Evolutionary conservation across 352 stramenopile genomes (phyloP).

Genomic region (Globisporangium sylvaticum): DNA sequence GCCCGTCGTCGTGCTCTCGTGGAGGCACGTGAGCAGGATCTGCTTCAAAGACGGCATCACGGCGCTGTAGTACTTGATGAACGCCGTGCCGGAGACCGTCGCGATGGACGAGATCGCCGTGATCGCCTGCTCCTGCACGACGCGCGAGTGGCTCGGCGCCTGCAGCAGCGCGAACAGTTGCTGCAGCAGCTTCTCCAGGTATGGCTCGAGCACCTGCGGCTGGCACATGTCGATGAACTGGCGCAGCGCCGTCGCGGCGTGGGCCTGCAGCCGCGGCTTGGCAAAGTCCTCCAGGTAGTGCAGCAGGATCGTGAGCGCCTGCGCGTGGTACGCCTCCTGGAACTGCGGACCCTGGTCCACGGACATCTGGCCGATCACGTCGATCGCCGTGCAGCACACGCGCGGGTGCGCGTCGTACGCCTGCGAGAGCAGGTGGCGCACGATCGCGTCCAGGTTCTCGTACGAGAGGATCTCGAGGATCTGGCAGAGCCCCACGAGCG

Average conservation of each 20-base stretch:
- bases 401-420: constrained; percentile 66
- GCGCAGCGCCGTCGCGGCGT: constrained; percentile 67
- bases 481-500: constrained; percentile 77
- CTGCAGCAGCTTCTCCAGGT: constrained; percentile 68
- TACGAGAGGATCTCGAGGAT: constrained; percentile 72
- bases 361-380: constrained; percentile 75
- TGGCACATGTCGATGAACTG: constrained; percentile 86
- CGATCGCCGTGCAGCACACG: constrained; percentile 81
- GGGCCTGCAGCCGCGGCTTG: constrained; percentile 64
- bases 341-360: constrained; percentile 81
- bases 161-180: constrained; percentile 69
- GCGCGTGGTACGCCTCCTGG: constrained; percentile 68
- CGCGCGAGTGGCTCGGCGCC: constrained; percentile 33
- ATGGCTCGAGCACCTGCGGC: constrained; percentile 54
- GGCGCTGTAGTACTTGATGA: constrained; percentile 68
- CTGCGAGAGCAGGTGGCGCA: constrained; percentile 62
- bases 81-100: constrained; percentile 53
- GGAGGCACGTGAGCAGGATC: constrained; percentile 61
- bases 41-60: constrained; percentile 73
- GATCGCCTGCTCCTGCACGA: constrained; percentile 79
- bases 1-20: constrained; percentile 41
- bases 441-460: constrained; percentile 64
- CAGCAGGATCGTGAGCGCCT: constrained; percentile 55
- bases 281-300: constrained; percentile 62
- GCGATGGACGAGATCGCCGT: constrained; percentile 79